Percentiles rank a stretch among this genome's conserved stretches.
phyloP scores from a whole-genome alignment of 306 rosid genomes.

The Malus sieversii region DNA sequence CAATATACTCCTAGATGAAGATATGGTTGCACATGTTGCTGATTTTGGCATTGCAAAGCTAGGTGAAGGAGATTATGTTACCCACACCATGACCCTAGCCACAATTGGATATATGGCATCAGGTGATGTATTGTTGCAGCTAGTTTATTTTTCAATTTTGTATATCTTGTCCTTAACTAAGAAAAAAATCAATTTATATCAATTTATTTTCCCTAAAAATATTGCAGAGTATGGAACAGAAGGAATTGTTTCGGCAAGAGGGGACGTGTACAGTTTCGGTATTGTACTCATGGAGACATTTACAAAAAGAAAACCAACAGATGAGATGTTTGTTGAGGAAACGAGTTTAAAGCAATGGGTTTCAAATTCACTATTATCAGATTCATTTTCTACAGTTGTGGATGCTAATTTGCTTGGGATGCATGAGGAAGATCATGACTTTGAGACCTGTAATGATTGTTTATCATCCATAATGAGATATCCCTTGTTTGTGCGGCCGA shows the following conservation, averaged over 20 bases:
- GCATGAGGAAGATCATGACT: neutral
- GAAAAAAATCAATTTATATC: neutral
- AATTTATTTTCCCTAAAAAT: neutral
- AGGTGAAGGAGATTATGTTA: constrained; percentile 17
- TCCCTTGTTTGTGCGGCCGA: constrained; percentile 1
- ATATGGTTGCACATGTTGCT: neutral
- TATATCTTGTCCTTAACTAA: neutral
- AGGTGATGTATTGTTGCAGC: neutral
- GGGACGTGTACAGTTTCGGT: constrained; percentile 22
- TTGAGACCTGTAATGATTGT: neutral
- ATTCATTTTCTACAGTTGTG: neutral
- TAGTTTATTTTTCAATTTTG: neutral
- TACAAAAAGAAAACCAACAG: constrained; percentile 12
- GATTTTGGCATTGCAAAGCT: constrained; percentile 33
- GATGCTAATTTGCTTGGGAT: neutral
- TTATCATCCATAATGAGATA: neutral
- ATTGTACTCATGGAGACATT: constrained; percentile 9
- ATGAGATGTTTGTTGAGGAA: constrained; percentile 8
- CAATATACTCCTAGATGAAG: no score
- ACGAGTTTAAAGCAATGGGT: constrained; percentile 13
- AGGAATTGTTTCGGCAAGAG: constrained; percentile 8
- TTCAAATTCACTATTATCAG: neutral
- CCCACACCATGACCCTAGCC: constrained; percentile 29
- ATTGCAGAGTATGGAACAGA: constrained; percentile 13
- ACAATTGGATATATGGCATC: constrained; percentile 44